phyloP scores from a whole-genome alignment of 805 yeast species.

The Metahyphopichia silvanorum region DNA sequence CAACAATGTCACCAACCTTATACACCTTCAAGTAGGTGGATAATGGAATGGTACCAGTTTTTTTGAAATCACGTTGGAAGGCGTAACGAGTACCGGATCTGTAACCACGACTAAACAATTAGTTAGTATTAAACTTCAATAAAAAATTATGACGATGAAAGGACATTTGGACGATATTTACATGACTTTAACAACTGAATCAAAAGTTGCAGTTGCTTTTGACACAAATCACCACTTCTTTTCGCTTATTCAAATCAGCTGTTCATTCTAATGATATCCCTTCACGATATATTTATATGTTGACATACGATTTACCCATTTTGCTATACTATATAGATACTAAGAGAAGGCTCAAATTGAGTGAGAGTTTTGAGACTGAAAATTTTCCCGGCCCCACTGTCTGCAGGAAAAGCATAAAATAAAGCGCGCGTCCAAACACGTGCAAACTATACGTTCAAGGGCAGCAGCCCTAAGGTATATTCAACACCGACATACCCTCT shows the following conservation, averaged over 20 bases:
- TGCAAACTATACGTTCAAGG: no score
- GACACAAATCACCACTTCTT: no score
- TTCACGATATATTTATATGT: not conserved
- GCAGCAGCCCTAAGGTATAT: not conserved
- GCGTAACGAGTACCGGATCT: slow-evolving; percentile 99
- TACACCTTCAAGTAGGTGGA: slow-evolving; percentile 96
- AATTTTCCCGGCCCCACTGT: not conserved
- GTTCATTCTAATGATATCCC: no score
- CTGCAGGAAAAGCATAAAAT: no score
- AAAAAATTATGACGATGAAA: no score
- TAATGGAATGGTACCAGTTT: slow-evolving; percentile 91
- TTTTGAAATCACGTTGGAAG: slow-evolving; percentile 99
- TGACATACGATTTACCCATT: slow-evolving; percentile 9
- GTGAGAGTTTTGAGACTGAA: not conserved
- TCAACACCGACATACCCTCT: not conserved
- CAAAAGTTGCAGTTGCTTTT: no score
- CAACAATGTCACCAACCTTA: slow-evolving; percentile 99
- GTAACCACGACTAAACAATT: slow-evolving; percentile 82
- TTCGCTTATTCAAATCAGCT: no score
- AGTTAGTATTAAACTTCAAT: slow-evolving; percentile 31
- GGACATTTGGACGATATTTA: no score
- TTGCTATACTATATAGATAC: slow-evolving; percentile 1
- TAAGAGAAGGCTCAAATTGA: no score
- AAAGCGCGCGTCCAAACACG: no score
- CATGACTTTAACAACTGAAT: no score